Evolutionary conservation across 768 basidiomycete genomes (phyloP).

Genomic region (Sistotremastrum niveocremeum): DNA sequence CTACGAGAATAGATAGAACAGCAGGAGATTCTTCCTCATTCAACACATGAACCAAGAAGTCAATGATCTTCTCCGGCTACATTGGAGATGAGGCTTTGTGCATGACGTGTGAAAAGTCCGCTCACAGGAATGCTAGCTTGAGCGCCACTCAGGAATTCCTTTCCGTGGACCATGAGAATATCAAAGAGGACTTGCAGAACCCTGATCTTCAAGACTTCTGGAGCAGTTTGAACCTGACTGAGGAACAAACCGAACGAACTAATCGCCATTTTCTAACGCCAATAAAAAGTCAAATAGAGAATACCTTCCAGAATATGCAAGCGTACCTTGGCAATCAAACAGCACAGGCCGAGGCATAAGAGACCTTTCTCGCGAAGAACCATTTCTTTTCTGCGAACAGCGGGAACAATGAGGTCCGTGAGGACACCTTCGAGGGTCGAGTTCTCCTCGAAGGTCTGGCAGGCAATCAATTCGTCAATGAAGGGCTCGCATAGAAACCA

Average conservation of each 20-base stretch:
- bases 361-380: conserved; percentile 70
- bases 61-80: conserved; percentile 46
- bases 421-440: conserved; percentile 52
- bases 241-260: conserved; percentile 70
- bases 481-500: too few relatives aligned
- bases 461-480: too few relatives aligned
- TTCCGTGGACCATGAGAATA: conserved; percentile 73
- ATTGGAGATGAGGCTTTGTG: neutral
- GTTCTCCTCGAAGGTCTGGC: conserved; percentile 50
- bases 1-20: conserved; percentile 57
- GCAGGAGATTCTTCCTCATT: conserved; percentile 42
- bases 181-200: conserved; percentile 80
- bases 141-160: conserved; percentile 40
- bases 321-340: conserved; percentile 63
- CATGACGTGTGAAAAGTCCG: conserved; percentile 1
- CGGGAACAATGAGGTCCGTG: conserved; percentile 81
- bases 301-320: neutral
- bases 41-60: conserved; percentile 46
- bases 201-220: conserved; percentile 50
- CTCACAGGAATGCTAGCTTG: conserved; percentile 7
- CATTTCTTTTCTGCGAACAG: conserved; percentile 79
- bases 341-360: conserved; percentile 69
- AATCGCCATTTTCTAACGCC: conserved; percentile 29
- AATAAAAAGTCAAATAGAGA: neutral
- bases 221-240: conserved; percentile 52